Base-by-base conservation (phyloP, 257 asterid species). In the Misopates orontium region DNA sequence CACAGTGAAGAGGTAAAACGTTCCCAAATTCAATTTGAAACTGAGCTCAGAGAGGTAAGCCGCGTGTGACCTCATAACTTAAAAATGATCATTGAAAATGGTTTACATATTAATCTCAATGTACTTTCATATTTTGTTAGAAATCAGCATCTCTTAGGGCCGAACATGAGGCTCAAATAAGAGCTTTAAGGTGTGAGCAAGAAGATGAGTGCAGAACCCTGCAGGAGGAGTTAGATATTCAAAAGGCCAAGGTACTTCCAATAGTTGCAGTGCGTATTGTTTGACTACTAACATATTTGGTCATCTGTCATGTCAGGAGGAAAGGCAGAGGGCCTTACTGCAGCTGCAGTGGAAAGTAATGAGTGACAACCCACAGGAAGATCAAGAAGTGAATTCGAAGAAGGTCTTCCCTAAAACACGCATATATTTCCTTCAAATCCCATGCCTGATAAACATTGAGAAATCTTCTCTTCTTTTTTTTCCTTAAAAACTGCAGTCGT, bases 301-400 rank as follows among this genome's bases (percentile, higher is more conserved):
- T 67, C 23, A 24, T 73, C 61, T 68, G 32, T 55, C 71, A 45
- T 82, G 19, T 62, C 85, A 94, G 99, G 99, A 90, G 81, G 96
- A 94, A 83, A 86, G 82, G 75, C 99, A 94, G 79, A 85, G 90
- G 71, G 81, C 92, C 62, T 77, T 86, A 63, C 78, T 94, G 77
- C 97, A 94, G 82, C 71, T 94, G 86, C 97, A 88, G 73, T 94
- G 95, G 97, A 94, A 90, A 77, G 97, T 88, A 67, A 94, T 94
- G 96, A 71, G 91, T 52, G 84, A 84, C 71, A 82, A 90, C 61
- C 84, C 83, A 57, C 83, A 90, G 66, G 96, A 83, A 73, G 97
- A 94, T 51, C 96, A 88, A 78, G 99, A 94, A 86, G 99, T 90
- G 80, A 94, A 65, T 69, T 94, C 99, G 9, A 94, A 85, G 77